Evolutionary conservation across 768 basidiomycete species (phyloP).

Genomic region (Pleurotus tuber-regium): DNA sequence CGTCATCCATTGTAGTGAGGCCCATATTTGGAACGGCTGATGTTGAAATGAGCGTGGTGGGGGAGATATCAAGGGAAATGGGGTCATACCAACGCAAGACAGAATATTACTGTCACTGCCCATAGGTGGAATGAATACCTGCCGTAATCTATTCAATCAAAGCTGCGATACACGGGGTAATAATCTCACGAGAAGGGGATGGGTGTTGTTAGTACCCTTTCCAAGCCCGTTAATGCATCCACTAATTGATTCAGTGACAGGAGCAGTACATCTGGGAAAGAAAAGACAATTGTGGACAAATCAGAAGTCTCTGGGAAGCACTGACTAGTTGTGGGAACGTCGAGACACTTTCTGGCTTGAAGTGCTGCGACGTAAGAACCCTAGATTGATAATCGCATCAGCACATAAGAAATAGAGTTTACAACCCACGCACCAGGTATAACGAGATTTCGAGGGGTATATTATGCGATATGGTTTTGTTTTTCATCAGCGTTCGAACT

Average conservation of each 20-base stretch:
- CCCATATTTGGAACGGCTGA: constrained; percentile 69
- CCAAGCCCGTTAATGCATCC: constrained; percentile 65
- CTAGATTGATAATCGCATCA: constrained; percentile 28
- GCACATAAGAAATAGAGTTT: background rate
- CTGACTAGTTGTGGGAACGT: constrained; percentile 63
- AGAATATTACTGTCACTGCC: constrained; percentile 61
- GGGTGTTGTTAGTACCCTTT: constrained; percentile 72
- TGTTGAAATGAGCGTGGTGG: no score
- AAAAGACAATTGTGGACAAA: no score
- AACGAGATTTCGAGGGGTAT: constrained; percentile 68
- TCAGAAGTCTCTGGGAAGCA: no score
- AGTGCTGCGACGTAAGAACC: constrained; percentile 65
- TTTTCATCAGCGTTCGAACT: constrained; percentile 47
- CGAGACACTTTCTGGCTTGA: constrained; percentile 51
- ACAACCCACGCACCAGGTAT: constrained; percentile 48
- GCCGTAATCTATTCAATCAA: constrained; percentile 1
- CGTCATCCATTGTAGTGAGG: constrained; percentile 54
- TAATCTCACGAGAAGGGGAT: constrained; percentile 67
- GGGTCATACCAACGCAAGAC: constrained; percentile 50
- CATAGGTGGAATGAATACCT: constrained; percentile 72
- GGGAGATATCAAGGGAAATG: background rate
- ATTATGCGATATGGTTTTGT: constrained; percentile 51
- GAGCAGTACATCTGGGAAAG: constrained; percentile 44
- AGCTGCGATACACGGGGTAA: background rate
- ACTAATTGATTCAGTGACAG: constrained; percentile 52